Evolutionary conservation across 1,284 basidiomycete species (phyloP), one percentile per base, ranked within the genome.

Genomic region (Cryptococcus deneoformans): DNA sequence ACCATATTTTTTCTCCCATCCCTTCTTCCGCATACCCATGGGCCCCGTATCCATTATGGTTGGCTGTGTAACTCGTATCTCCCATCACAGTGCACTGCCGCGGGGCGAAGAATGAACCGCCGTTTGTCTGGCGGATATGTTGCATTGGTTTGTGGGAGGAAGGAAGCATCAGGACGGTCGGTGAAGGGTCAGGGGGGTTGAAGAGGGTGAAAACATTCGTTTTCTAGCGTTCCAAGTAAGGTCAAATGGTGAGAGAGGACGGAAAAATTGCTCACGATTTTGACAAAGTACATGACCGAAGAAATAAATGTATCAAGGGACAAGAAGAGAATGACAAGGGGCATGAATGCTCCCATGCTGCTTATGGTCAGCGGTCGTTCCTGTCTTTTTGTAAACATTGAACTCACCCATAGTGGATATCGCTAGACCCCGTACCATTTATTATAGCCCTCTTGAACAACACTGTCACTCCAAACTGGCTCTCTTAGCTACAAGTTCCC

Each of bases 141-240:
- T 58, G 47, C 56, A 70, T 53, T 10, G 60, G 58, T 11, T 58
- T 60, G 5, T 53, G 46, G n/a, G 56, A 55, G 7, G 57, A 42
- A 5, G 69, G 67, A 6, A 69, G 58, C 20, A 71, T 57, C 16
- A 71, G 53, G 3, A 62, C 66, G 0, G 66, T 55, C 1, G 67
- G 60, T 24, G 66, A 60, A 9, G 69, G 68, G 1, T 57, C 52
- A 3, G 68, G 70, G 2, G 65, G 70, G 9, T 61, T 39, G 5
- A 65, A 49, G 49, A 70, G 63, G 5, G 48, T 58, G 3, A 34
- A 3, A 50, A 61, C 36, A 35, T 57, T 57, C 5, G 20, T 29
- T 50, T 48, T 54, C 54, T 57, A 16, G 20, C 46, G 10, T 9
- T 42, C 12, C 16, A 11, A 42, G 40, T 16, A 42, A 42, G 29